Evolutionary conservation across 2,329 filamentous ascomycete genomes (phyloP), one percentile per base, ranked within the genome.

Genomic region (Penicillium polonicum): DNA sequence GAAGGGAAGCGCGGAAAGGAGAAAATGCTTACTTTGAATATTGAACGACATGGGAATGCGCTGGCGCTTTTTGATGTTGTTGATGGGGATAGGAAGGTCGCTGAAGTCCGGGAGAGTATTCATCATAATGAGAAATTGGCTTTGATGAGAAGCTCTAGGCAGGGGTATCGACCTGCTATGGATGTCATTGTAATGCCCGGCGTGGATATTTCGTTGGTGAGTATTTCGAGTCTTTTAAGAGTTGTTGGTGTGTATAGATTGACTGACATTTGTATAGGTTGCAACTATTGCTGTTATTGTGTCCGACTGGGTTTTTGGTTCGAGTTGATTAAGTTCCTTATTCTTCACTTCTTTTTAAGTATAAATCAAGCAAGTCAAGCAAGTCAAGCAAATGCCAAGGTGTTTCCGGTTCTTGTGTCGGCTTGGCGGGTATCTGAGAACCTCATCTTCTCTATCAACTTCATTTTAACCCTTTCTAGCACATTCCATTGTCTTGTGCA

Each of bases 121-220:
- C 52, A 41, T 6, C 60, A 66, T 48, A 68, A 67, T 56, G 51
- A 66, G 41, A 65, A 59, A 48, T 52, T 66, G 45, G 65, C 63
- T 2, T 57, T 68, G 55, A 46, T 56, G 41, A 35, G 39, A 35
- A 35, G 45, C 9, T 50, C 56, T 5, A 39, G 48, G n/a, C 33
- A 43, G 29, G 60, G 60, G 6, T 65, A 64, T 58, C 60, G 67
- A 17, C 66, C 67, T n/a, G 66, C 62, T 10, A 38, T 69, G 57
- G 67, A 69, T 57, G 48, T 69, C 6, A 52, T 62, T 41, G 50
- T 69, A 36, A 66, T 60, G 21, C 55, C 64, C 9, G 64, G 66
- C 4, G 65, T 69, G n/a, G 67, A 69, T 56, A 57, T 66, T 33
- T 58, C 66, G 5, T 42, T 69, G 61, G 67, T 69, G 52, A 52